Base-by-base conservation (phyloP, 345 rosid genomes). In the Viola odorata region DNA sequence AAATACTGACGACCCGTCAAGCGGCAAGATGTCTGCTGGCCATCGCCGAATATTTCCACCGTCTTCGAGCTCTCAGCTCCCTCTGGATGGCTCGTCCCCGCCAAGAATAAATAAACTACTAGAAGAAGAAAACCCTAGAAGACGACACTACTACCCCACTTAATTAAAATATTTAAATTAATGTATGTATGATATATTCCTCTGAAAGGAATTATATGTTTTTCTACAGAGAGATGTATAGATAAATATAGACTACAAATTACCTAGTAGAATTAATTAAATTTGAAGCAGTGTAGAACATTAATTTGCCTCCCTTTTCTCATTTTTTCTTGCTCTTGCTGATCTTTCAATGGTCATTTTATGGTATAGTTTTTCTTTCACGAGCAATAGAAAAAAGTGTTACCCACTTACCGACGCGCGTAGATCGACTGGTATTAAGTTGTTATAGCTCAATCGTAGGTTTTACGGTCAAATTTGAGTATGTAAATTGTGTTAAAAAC, bases 61-160 rank as follows among this genome's bases (percentile, higher is more conserved):
- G 99, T 62, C 95, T 95, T 60, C 92, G 96, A 52, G 86, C 94
- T 65, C 85, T 95, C 14, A 95, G 99, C 69, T 91, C 99, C 13
- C 89, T 91, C 47, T 95, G 99, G 99, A 13, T 80, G 77, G 83
- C 88, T 48, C 95, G 97, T 64, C 94, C 96, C 2, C 85, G 95
- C 8, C 95, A 86, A 62, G 96, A 91, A 47, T 85, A 56, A 78
- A 23, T 23, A 23, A 23, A 23, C 32, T 23, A 23, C 32, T 2
- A 23, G 32, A 23, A 23, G 32, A 16, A 32, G 12, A 52, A 53
- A 64, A 48, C 54, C 69, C 60, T 59, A 58, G 62, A 51, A 23
- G 32, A 23, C 1, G 32, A 23, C 32, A 23, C 32, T 23, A 23
- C 32, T 23, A 23, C 32, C 32, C 32, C 32, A 23, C 32, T 23